phyloP scores from a whole-genome alignment of 495 filamentous ascomycete genomes.

The Xylaria acuta region DNA sequence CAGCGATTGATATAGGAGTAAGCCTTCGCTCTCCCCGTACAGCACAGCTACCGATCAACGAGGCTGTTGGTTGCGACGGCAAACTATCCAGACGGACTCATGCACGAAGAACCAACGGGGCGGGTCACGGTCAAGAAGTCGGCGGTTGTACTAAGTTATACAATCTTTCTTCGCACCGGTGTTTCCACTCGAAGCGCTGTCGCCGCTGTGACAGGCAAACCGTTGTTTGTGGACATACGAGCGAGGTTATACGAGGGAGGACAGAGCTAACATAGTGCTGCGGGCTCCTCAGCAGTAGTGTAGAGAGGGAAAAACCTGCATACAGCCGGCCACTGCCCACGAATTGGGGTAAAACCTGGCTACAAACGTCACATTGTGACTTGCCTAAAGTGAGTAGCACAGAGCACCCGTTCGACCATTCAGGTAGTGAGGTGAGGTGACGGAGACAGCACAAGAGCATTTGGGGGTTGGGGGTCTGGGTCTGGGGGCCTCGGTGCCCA shows the following conservation, averaged over 20 bases:
- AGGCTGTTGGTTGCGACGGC: slow-evolving; percentile 4
- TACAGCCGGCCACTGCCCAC: slow-evolving; percentile 6
- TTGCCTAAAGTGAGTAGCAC: slow-evolving; percentile 25
- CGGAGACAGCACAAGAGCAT: slow-evolving; percentile 3
- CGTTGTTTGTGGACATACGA: neutral
- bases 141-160: neutral
- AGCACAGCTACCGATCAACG: neutral
- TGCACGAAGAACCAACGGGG: slow-evolving; percentile 15
- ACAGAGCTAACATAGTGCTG: slow-evolving; percentile 8
- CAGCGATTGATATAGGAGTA: slow-evolving; percentile 17
- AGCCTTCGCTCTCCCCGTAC: neutral
- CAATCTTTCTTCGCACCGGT: neutral
- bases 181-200: slow-evolving; percentile 13
- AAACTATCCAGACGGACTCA: neutral
- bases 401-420: slow-evolving; percentile 10
- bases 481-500: neutral
- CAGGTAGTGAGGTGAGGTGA: slow-evolving; percentile 3
- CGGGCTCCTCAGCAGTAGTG: slow-evolving; percentile 1
- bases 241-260: slow-evolving; percentile 1
- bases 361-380: slow-evolving; percentile 14
- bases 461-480: neutral
- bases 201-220: slow-evolving; percentile 14
- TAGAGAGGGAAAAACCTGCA: neutral
- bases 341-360: slow-evolving; percentile 2
- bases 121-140: slow-evolving; percentile 5